Conservation (phyloP, 2,329 filamentous ascomycete genomes). For the Magnaporthiopsis rhizophila region DNA sequence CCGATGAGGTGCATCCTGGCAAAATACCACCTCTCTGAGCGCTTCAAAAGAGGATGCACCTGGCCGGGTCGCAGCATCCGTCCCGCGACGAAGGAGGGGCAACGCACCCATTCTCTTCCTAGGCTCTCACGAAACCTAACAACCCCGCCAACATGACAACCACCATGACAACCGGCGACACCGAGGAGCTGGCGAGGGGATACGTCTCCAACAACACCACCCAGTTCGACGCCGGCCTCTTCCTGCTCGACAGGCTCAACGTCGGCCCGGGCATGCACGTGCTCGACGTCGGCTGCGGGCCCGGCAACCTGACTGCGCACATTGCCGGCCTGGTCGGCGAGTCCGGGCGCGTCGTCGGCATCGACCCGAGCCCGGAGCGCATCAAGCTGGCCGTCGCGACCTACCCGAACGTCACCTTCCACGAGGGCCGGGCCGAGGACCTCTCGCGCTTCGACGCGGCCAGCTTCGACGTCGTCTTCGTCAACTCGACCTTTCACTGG, state of each 20-base stretch:
- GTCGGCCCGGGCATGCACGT: conserved; percentile 28
- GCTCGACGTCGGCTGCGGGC: conserved; percentile 39
- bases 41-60: neutral
- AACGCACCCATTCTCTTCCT: too few species aligned
- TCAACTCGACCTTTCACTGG: conserved; percentile 32
- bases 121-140: too few species aligned
- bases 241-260: conserved; percentile 19
- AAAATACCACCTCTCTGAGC: neutral
- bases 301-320: conserved; percentile 37
- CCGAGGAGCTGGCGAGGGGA: conserved; percentile 18
- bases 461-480: conserved; percentile 33
- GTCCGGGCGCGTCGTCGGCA: conserved; percentile 26
- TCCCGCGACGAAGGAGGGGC: too few species aligned
- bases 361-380: conserved; percentile 25
- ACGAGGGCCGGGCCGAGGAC: conserved; percentile 12
- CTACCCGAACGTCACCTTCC: neutral
- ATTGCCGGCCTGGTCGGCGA: conserved; percentile 30
- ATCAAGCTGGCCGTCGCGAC: conserved; percentile 13
- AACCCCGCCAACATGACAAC: neutral
- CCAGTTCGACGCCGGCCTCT: conserved; percentile 17
- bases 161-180: neutral
- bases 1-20: neutral
- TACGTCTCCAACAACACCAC: conserved; percentile 18
- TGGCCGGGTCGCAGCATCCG: neutral
- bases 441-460: conserved; percentile 28